phyloP scores from a whole-genome alignment of 2,329 filamentous ascomycete genomes.

The Penicillium sp. region DNA sequence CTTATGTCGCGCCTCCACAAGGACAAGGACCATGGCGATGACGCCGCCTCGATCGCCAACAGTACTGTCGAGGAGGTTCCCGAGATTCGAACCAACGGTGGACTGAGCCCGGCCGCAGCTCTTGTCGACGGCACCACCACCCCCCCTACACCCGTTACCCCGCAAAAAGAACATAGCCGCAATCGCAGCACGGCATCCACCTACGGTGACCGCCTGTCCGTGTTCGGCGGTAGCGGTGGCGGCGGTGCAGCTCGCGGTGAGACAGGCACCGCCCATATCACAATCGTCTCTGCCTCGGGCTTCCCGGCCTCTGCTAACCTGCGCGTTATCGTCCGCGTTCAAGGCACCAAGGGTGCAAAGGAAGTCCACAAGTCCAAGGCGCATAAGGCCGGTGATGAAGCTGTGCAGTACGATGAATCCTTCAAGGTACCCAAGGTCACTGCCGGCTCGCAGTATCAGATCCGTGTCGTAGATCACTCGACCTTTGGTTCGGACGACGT shows the following conservation, averaged over 20 bases:
- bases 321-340: slow-evolving; percentile 72
- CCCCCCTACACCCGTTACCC: slow-evolving; percentile 28
- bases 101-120: slow-evolving; percentile 19
- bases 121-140: slow-evolving; percentile 33
- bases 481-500: slow-evolving; percentile 82
- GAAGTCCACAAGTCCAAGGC: slow-evolving; percentile 91
- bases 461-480: slow-evolving; percentile 83
- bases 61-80: slow-evolving; percentile 22
- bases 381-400: slow-evolving; percentile 69
- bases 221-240: slow-evolving; percentile 42
- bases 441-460: slow-evolving; percentile 81
- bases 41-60: slow-evolving; percentile 35
- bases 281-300: slow-evolving; percentile 74
- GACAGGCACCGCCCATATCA: slow-evolving; percentile 76
- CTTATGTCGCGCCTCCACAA: slow-evolving; percentile 66
- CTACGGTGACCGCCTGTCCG: slow-evolving; percentile 56
- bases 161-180: slow-evolving; percentile 50
- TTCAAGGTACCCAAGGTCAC: slow-evolving; percentile 74
- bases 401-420: slow-evolving; percentile 66
- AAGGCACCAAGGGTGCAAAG: slow-evolving; percentile 70
- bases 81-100: no score
- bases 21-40: slow-evolving; percentile 43
- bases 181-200: slow-evolving; percentile 54
- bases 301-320: slow-evolving; percentile 77
- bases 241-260: slow-evolving; percentile 54